These are phyloP conservation scores for Phylloporus rhodoxanthus DNA, from an alignment of 768 basidiomycete genomes.

Conservation along the genomic window DNA sequence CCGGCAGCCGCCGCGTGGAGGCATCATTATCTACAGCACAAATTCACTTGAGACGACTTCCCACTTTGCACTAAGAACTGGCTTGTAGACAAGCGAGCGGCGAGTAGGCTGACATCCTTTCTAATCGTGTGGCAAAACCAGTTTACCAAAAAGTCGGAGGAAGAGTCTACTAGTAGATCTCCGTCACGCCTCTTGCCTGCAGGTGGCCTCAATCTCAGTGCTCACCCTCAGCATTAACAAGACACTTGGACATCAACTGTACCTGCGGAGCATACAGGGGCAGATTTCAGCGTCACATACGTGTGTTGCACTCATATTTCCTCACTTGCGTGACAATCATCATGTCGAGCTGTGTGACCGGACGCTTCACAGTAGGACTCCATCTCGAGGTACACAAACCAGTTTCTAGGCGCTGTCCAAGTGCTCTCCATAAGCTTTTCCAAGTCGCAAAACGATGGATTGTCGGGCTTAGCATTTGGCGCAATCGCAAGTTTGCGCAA, in stretches of 20 bases:
- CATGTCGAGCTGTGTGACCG: constrained; percentile 34
- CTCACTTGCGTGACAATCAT: not conserved
- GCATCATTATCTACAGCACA: no score
- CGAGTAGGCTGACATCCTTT: no score
- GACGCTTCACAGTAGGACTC: constrained; percentile 43
- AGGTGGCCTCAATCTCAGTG: no score
- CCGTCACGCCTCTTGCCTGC: no score
- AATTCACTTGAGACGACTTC: no score
- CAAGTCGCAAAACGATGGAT: constrained; percentile 48
- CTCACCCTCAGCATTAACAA: no score
- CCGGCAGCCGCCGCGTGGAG: no score
- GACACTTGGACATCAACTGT: constrained; percentile 57
- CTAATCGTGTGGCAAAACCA: no score
- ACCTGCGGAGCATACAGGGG: constrained; percentile 36
- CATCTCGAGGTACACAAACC: constrained; percentile 39
- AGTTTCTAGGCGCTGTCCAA: constrained; percentile 54
- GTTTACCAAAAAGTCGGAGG: no score
- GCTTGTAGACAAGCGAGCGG: no score
- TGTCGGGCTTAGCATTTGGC: constrained; percentile 58
- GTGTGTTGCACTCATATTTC: constrained; percentile 24
- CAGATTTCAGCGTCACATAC: constrained; percentile 43
- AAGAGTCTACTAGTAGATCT: no score
- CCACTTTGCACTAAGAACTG: no score
- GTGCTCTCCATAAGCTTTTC: constrained; percentile 46
- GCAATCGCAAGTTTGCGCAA: constrained; percentile 42